Base-by-base conservation (phyloP, 2,329 filamentous ascomycete genomes). In the Pyricularia pennisetigena region DNA sequence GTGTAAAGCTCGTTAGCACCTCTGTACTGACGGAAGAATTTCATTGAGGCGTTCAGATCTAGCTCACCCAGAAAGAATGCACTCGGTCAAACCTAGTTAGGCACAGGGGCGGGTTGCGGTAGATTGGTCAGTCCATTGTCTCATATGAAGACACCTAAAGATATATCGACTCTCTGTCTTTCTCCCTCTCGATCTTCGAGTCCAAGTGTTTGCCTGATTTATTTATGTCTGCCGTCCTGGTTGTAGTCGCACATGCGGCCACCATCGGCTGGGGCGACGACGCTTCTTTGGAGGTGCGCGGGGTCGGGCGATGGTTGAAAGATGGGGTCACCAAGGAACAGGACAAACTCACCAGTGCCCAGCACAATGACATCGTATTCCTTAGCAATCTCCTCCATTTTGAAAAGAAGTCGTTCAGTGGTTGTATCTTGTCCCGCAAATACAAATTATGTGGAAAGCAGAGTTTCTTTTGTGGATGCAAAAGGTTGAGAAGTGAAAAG, bases 311-410 rank as follows among this genome's bases (percentile, higher is more conserved):
- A 49, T 49, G 6, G 41, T 49, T 49, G 16, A n/a, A 49, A 20
- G 41, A 26, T 14, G 28, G 23, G 23, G 62, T 9, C 62, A 10
- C 14, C 26, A 30, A 64, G 62, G 9, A 64, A 64, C 10, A 28
- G 16, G 26, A 64, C n/a, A 73, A 74, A 81, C 87, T 78, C 85
- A 97, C 93, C 94, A 80, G 95, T 99, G 86, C 95, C 95, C 79
- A 99, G 88, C 79, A 99, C 95, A 79, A 99, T 89, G 81, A 97
- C 92, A 87, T 99, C 95, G 87, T 99, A 99, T 82, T 97, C 94
- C 78, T 93, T 92, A 74, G 94, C 93, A 78, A 99, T 97, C 82
- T 98, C 95, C 79, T 98, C 95, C 95, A 98, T 98, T 23, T 6
- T 61, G 57, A 26, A 26, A 57, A 35, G 3, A 35, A 32, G 30